Base-by-base conservation (phyloP, 805 yeast genomes). In the Ogataea ganodermae region DNA sequence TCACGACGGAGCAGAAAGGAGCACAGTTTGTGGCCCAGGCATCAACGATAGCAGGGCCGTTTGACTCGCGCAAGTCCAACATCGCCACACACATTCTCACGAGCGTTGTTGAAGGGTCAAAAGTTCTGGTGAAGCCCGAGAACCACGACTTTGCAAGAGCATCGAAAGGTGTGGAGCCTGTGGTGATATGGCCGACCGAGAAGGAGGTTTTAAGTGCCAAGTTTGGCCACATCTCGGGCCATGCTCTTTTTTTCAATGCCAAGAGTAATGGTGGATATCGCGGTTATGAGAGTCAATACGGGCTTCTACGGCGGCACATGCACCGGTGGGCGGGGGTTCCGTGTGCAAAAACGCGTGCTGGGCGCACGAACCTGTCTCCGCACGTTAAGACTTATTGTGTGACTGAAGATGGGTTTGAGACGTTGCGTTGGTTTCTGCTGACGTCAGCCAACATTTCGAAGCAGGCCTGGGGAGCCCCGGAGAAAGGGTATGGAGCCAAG, bases 381-480 rank as follows among this genome's bases (percentile, higher is more conserved):
- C 96, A 89, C 65, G 81, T 84, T 12, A 89, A 89, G 63, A 78
- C 86, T 26, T 81, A 85, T 56, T 59, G 79, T 48, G 74, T 79
- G 52, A 75, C 83, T 10, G 75, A 74, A 3, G 81, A 80, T 53
- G 57, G 72, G 42, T 79, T 75, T 63, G 56, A 65, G 28, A 67
- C 78, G 2, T 60, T 86, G 4, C 75, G 78, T 42, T 89, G 96
- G 95, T 75, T 83, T 16, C 62, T 86, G 5, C 71, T 86, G 60
- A 86, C 94, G 0, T 83, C 90, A 40, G 86, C 89, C 26, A 89
- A 89, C 59, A 58, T 87, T 33, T 83, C 91, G 26, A 79, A 79
- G 45, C 85, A 80, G 50, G 96, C 96, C 1, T 89, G 96, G 96
- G 96, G 96, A 0, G 66, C 60, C 4, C 67, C 69, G 13, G 55